These are phyloP conservation scores for Populus hybrid DNA, from an alignment of 441 rosid genomes.

Conservation along the genomic window DNA sequence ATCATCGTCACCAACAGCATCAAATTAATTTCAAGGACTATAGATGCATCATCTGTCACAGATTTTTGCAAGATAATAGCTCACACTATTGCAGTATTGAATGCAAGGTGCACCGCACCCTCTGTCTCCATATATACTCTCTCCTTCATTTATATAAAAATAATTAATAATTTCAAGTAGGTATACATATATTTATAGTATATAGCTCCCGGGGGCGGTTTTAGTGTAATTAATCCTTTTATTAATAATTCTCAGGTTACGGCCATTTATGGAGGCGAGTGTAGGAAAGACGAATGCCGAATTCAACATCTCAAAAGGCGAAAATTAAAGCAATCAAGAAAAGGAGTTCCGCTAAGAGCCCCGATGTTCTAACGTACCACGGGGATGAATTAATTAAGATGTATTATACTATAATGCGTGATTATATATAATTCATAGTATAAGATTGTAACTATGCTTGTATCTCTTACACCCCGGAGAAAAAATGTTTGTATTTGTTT, in stretches of 20 bases:
- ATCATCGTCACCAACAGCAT: neutral
- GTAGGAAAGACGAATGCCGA: neutral
- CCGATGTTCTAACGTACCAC: neutral
- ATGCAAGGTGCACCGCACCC: neutral
- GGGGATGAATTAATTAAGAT: no score
- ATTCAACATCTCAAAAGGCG: neutral
- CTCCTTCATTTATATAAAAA: neutral
- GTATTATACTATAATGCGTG: no score
- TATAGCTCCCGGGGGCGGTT: no score
- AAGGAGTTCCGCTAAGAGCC: slow-evolving; percentile 4
- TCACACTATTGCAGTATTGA: neutral
- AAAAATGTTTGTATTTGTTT: no score
- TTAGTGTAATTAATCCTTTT: no score
- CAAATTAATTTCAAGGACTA: neutral
- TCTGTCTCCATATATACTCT: neutral
- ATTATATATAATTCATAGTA: no score
- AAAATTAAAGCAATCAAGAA: slow-evolving; percentile 1
- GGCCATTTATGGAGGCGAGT: neutral
- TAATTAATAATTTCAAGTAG: no score
- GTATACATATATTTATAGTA: no score
- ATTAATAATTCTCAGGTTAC: neutral
- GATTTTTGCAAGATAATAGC: neutral
- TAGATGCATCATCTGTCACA: neutral
- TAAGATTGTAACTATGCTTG: no score
- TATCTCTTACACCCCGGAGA: no score